Base-by-base conservation (phyloP, 208 protist genomes). In the Endotrypanum monterogeii region DNA sequence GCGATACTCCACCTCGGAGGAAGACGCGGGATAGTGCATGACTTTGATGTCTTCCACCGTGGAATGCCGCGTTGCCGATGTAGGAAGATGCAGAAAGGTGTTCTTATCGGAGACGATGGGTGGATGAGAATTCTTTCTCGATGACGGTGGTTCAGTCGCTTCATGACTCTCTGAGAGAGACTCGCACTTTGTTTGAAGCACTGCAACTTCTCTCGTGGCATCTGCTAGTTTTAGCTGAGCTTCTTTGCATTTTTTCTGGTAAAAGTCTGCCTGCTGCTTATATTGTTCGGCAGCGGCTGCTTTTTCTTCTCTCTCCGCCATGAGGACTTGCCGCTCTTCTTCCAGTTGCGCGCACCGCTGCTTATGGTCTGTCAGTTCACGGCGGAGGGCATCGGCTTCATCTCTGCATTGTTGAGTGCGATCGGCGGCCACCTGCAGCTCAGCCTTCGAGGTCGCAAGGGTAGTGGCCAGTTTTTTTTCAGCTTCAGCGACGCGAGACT, bases 161-260 rank as follows among this genome's bases (percentile, higher is more conserved):
- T 39, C 50, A 35, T 76, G 62, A n/a, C 66, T 50, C 57, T 82
- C 77, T 11, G 51, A 75, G 44, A 73, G 69, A 2, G 35, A 37
- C 50, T 61, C 68, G 44, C 69, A 66, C 44, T 80, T 71, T 35
- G 84, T 73, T 20, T 32, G 68, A 18, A 63, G 76, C 66, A 66
- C 48, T 44, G 73, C 68, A 37, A 88, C 54, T 69, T 85, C 80
- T 12, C 18, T 35, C 41, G 62, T 28, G 30, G 55, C 71, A 14
- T 72, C 57, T n/a, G 28, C 66, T 23, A 81, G 73, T 68, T 71
- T 62, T 32, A 56, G 52, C 1, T 25, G 23, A 44, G 72, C 20
- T 0, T 35, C 32, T 39, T 18, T 68, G 23, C 44, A 7, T 46
- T 76, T 73, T 23, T 63, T 60, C 71, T 73, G 69, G 60, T 78